phyloP scores from a whole-genome alignment of 345 rosid genomes.

The Brassica carinata region DNA sequence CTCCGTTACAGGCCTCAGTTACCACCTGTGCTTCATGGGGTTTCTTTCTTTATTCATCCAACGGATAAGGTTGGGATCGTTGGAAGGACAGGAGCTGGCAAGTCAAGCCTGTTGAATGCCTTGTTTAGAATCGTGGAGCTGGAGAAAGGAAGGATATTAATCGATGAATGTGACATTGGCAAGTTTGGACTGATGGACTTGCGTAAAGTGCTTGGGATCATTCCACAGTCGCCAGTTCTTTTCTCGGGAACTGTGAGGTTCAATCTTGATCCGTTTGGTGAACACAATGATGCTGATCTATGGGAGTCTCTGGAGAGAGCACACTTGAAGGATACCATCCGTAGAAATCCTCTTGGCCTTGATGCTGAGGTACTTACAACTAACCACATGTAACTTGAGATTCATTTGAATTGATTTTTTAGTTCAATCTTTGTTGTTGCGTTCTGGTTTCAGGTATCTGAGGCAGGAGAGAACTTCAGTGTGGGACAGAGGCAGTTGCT shows the following conservation, averaged over 20 bases:
- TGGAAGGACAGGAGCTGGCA: slow-evolving; percentile 94
- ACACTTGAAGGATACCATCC: slow-evolving; percentile 40
- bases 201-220: slow-evolving; percentile 76
- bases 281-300: slow-evolving; percentile 78
- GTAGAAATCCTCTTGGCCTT: slow-evolving; percentile 44
- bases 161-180: slow-evolving; percentile 76
- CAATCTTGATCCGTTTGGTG: slow-evolving; percentile 76
- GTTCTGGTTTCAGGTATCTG: slow-evolving; percentile 54
- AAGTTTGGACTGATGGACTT: slow-evolving; percentile 76
- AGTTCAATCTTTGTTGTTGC: slow-evolving; percentile 7
- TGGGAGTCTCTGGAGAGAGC: slow-evolving; percentile 48
- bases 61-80: slow-evolving; percentile 88
- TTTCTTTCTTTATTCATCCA: slow-evolving; percentile 77
- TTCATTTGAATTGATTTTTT: slow-evolving; percentile 26
- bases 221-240: slow-evolving; percentile 86
- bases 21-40: slow-evolving; percentile 92
- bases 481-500: slow-evolving; percentile 92
- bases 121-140: slow-evolving; percentile 83
- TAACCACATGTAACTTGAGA: slow-evolving; percentile 52
- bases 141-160: slow-evolving; percentile 67
- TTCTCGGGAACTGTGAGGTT: slow-evolving; percentile 84
- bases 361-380: slow-evolving; percentile 45
- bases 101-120: slow-evolving; percentile 85
- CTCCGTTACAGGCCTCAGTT: slow-evolving; percentile 93
- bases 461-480: slow-evolving; percentile 94